Evolutionary conservation across 139 green algal species (phyloP), one percentile per base, ranked within the genome.

Genomic region (Coelastrella sp.): DNA sequence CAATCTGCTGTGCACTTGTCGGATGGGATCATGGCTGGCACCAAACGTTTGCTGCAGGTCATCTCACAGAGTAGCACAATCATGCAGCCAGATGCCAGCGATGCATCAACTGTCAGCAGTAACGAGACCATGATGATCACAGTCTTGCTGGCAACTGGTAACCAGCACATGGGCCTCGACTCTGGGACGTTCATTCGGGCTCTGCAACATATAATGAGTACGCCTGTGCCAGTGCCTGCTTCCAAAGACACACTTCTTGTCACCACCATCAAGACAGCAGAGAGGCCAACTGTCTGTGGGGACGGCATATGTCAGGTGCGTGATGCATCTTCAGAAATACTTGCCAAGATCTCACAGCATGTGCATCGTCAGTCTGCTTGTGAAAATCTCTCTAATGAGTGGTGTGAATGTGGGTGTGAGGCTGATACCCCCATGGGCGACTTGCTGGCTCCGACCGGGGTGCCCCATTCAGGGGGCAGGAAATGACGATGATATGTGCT

Each of bases 291-390:
- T 34, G 27, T 90, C 19, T 94, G 91, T 67, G 86, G 89, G 35
- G 88, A 94, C 79, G 87, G 71, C 68, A 76, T 93, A 32, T 94
- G 89, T 64, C 89, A 91, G 80, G 66, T 94, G 9, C 84, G 86
- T 23, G 25, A 19, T 21, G 6, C 0, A 57, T 57, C n/a, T n/a
- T n/a, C n/a, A n/a, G n/a, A n/a, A n/a, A n/a, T n/a, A n/a, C n/a
- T n/a, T n/a, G n/a, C n/a, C n/a, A n/a, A n/a, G n/a, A n/a, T n/a
- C n/a, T n/a, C n/a, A n/a, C n/a, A n/a, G n/a, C n/a, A n/a, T n/a
- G n/a, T n/a, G n/a, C n/a, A n/a, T n/a, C n/a, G n/a, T n/a, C n/a
- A n/a, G n/a, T n/a, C n/a, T n/a, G n/a, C n/a, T n/a, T n/a, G n/a
- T n/a, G n/a, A n/a, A n/a, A n/a, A n/a, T n/a, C n/a, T n/a, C n/a